These are phyloP conservation scores for Pseudogymnoascus sp. DNA, from an alignment of 2,329 filamentous ascomycete genomes.

Conservation along the genomic window DNA sequence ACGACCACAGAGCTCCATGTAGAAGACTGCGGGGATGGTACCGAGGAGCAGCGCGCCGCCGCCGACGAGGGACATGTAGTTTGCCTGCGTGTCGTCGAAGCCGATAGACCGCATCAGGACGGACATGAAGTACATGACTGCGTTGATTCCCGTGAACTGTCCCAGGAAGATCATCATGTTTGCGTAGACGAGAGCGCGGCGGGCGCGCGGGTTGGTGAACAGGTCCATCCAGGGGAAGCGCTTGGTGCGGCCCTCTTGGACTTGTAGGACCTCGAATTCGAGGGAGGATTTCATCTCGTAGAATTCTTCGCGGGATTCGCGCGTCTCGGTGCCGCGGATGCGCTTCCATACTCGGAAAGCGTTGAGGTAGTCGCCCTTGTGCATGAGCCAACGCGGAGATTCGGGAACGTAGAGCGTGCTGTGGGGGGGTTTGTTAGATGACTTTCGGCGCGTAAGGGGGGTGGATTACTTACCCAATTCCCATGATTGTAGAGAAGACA, in stretches of 20 bases:
- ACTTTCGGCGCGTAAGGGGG: not conserved
- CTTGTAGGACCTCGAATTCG: constrained; percentile 46
- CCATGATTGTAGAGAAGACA: constrained; percentile 59
- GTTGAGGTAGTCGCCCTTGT: constrained; percentile 53
- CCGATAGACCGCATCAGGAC: constrained; percentile 61
- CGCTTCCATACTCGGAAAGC: constrained; percentile 66
- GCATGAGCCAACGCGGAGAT: constrained; percentile 61
- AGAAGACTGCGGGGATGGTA: constrained; percentile 60
- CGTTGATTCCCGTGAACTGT: constrained; percentile 64
- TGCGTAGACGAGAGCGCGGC: constrained; percentile 58
- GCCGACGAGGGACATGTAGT: constrained; percentile 70
- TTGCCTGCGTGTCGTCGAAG: constrained; percentile 53
- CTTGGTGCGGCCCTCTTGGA: constrained; percentile 43
- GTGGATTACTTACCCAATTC: constrained; percentile 19
- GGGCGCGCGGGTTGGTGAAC: constrained; percentile 61
- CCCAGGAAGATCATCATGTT: constrained; percentile 65
- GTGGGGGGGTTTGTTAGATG: not conserved
- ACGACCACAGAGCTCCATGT: constrained; percentile 66
- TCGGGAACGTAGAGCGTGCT: constrained; percentile 65
- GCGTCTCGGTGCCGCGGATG: constrained; percentile 52
- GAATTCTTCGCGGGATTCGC: constrained; percentile 61
- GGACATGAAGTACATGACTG: constrained; percentile 67
- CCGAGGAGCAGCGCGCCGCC: constrained; percentile 60
- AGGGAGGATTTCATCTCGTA: constrained; percentile 64
- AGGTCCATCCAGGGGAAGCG: constrained; percentile 67